Percentiles rank a stretch among this genome's conserved stretches.
These are phyloP conservation scores for Scheffersomyces amazonensis DNA, from an alignment of 805 yeast genomes.

Conservation along the genomic window DNA sequence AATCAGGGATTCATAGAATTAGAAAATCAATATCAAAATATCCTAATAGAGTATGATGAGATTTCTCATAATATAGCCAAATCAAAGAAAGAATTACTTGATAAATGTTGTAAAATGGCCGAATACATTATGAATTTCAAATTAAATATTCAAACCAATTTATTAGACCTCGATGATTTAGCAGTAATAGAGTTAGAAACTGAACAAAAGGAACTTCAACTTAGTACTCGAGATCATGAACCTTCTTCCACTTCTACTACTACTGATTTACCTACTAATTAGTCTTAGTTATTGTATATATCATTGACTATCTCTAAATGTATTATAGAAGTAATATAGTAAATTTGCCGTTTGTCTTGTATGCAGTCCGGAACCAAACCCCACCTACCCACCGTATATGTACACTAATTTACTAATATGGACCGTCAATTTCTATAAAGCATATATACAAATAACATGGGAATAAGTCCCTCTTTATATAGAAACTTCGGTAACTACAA, in stretches of 20 bases:
- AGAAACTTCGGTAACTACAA: no score
- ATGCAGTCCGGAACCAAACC: no score
- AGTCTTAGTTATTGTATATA: no score
- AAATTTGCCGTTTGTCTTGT: no score
- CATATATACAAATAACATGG: no score
- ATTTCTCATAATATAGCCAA: constrained; percentile 44
- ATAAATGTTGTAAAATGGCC: constrained; percentile 55
- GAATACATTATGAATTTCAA: constrained; percentile 64
- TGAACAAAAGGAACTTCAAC: constrained; percentile 6
- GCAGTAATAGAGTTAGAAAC: constrained; percentile 26
- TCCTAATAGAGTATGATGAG: constrained; percentile 52
- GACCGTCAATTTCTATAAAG: no score
- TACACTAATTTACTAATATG: no score
- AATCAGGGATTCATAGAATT: constrained; percentile 50
- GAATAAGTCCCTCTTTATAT: no score
- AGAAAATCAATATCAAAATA: constrained; percentile 44
- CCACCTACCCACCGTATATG: no score
- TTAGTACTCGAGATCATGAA: background rate
- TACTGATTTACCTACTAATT: no score
- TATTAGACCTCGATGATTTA: constrained; percentile 56
- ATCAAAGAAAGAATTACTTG: constrained; percentile 47
- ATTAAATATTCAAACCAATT: constrained; percentile 58
- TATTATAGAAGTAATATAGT: no score
- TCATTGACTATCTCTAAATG: no score
- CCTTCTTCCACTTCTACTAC: background rate